Conservation (phyloP, 2,329 filamentous ascomycete species). For the Fusarium drepaniforme region DNA sequence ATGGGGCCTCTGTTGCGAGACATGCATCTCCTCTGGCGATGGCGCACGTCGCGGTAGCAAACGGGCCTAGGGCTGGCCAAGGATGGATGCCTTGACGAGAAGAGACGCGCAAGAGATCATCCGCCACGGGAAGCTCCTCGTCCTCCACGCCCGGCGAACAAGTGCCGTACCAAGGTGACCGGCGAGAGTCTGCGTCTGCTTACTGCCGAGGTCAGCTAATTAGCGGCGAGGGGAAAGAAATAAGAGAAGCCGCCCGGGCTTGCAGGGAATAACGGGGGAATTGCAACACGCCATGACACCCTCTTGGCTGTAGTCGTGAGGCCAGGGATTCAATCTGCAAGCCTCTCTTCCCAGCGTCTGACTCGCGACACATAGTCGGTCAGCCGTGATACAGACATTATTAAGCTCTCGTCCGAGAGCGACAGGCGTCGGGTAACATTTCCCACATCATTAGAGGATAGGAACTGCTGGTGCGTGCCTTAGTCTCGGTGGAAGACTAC, state of each 20-base stretch:
- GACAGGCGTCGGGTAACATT: background rate
- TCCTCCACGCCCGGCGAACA: conserved; percentile 12
- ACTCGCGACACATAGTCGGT: conserved; percentile 9
- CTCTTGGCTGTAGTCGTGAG: background rate
- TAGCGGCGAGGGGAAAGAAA: conserved; percentile 7
- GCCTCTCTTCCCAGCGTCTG: background rate
- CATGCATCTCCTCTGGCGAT: conserved; percentile 28
- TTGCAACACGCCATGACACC: conserved; percentile 15
- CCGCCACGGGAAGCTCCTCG: conserved; percentile 19
- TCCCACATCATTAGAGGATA: background rate
- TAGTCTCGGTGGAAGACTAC: background rate
- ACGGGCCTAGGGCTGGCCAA: conserved; percentile 5
- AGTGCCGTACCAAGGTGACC: background rate
- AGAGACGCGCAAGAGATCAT: conserved; percentile 13
- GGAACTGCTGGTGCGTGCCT: background rate
- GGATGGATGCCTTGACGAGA: background rate
- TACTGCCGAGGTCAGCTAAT: background rate
- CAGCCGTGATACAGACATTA: background rate
- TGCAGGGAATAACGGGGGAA: conserved; percentile 27
- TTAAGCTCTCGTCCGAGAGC: background rate
- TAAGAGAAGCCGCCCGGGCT: conserved; percentile 13
- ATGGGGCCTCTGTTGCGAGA: conserved; percentile 25
- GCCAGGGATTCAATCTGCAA: background rate
- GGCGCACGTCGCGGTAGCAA: conserved; percentile 12
- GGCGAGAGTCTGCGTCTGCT: background rate